Evolutionary conservation across 345 rosid species (phyloP), one percentile per base, ranked within the genome.

Genomic region (Limnanthes douglasii): DNA sequence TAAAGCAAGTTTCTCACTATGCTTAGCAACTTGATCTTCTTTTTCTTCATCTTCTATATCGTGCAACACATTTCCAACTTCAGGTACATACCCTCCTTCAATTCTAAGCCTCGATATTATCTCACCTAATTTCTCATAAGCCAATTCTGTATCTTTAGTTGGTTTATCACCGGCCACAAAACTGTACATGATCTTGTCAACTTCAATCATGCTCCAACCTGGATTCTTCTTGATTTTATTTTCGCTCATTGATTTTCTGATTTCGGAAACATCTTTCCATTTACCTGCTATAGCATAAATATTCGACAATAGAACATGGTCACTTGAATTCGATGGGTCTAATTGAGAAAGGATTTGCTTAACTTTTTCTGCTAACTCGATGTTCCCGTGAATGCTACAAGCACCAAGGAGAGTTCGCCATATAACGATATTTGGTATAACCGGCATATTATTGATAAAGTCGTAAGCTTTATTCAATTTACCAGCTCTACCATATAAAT

Each of bases 1-100:
- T 11, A 70, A 67, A 21, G 84, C 84, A 41, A 74, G 73, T 61
- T 74, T 74, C 54, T 74, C 84, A 26, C 84, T 74, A 48, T 74
- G 84, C 43, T 52, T 62, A 11, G 50, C 41, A 25, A 64, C 63
- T 31, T 64, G 70, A 59, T 53, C 61, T 51, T 74, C 78, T 45
- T 74, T 70, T 24, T 74, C 84, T 59, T 70, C 84, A 41, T 66
- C 70, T 40, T 66, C 61, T 37, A 74, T 28, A 27, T 74, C 78
- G 34, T 66, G 64, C 11, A 70, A 52, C 32, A 65, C 75, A 43
- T 38, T 67, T 22, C 62, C 51, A 26, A 56, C 39, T 47, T 67
- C 75, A n/a, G 70, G 84, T 17, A 60, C 39, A 53, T 73, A 74
- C 15, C 72, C 70, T 38, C 68, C 70, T 59, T 67, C 75, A 36